A percentile compares a stretch with the other conserved stretches of the same genome.
Evolutionary conservation across 176 grass and related monocot genomes (phyloP).

Genomic region (Bonia amplexicaulis): DNA sequence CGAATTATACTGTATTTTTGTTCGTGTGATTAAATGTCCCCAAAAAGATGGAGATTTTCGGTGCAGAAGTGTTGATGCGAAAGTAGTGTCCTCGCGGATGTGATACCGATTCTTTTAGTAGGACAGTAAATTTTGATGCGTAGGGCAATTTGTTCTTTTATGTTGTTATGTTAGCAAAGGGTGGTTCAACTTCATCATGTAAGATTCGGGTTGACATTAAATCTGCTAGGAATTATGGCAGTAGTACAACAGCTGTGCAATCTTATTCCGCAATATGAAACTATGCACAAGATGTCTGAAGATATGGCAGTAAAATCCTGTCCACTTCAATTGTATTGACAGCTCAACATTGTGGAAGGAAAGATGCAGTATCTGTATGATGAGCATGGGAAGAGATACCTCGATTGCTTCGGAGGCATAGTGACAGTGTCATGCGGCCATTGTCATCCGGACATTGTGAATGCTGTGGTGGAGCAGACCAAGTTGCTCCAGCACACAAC

Average conservation of each 20-base stretch:
- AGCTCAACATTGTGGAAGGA: conserved; percentile 99
- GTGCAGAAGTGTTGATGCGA: background rate
- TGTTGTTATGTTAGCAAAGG: background rate
- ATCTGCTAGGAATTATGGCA: background rate
- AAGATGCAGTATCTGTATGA: conserved; percentile 97
- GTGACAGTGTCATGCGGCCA: conserved; percentile 98
- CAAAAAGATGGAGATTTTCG: background rate
- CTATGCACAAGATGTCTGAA: background rate
- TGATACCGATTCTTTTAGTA: background rate
- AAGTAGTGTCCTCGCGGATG: background rate
- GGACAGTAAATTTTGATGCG: background rate
- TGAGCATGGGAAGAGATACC: conserved; percentile 82
- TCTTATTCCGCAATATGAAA: background rate
- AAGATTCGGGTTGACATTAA: background rate
- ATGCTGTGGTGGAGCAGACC: conserved; percentile 86
- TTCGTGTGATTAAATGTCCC: background rate
- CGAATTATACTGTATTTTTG: background rate
- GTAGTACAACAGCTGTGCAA: background rate
- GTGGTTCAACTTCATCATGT: background rate
- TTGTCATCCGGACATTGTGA: conserved; percentile 82
- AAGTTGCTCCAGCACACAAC: conserved; percentile 93
- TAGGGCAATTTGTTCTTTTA: background rate
- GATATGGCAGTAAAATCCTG: background rate
- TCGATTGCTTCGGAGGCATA: conserved; percentile 88
- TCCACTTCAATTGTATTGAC: background rate